Evolutionary conservation across 2,329 filamentous ascomycete genomes (phyloP), one percentile per base, ranked within the genome.

Genomic region (Clonostachys sp.): DNA sequence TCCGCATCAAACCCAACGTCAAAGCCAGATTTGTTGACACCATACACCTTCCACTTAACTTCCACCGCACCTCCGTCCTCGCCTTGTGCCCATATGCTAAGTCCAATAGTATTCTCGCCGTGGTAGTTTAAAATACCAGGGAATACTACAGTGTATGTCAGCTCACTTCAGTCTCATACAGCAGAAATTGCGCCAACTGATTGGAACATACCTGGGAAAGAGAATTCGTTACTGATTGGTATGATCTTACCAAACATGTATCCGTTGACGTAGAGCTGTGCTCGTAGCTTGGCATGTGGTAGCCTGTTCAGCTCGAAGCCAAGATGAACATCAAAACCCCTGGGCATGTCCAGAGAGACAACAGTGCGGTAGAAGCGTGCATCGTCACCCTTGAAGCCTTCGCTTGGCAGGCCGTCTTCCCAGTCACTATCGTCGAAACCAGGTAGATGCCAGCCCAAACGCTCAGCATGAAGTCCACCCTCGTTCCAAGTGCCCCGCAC

Each of bases 191-290:
- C n/a, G n/a, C n/a, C n/a, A n/a, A n/a, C n/a, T n/a, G n/a, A n/a
- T n/a, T n/a, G n/a, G n/a, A n/a, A n/a, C n/a, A n/a, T n/a, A n/a
- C n/a, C n/a, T n/a, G n/a, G n/a, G n/a, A n/a, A n/a, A n/a, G n/a
- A n/a, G n/a, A n/a, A n/a, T n/a, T n/a, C n/a, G n/a, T n/a, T n/a
- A n/a, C n/a, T n/a, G n/a, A n/a, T n/a, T n/a, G n/a, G n/a, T n/a
- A n/a, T n/a, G n/a, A n/a, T n/a, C n/a, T n/a, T n/a, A n/a, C 68
- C 67, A 50, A 80, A 87, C 64, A 88, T 84, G 64, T 81, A 89
- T 3, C 85, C 85, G 56, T 89, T 89, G 44, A 89, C 77, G 54
- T 76, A 89, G 6, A 89, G 60, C 64, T 85, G 80, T 3, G 68
- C 77, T 33, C 84, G 71, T 54, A 24, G 44, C 33, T 42, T 33